phyloP scores from a whole-genome alignment of 495 filamentous ascomycete genomes.

The Hypomontagnella submonticulosa region DNA sequence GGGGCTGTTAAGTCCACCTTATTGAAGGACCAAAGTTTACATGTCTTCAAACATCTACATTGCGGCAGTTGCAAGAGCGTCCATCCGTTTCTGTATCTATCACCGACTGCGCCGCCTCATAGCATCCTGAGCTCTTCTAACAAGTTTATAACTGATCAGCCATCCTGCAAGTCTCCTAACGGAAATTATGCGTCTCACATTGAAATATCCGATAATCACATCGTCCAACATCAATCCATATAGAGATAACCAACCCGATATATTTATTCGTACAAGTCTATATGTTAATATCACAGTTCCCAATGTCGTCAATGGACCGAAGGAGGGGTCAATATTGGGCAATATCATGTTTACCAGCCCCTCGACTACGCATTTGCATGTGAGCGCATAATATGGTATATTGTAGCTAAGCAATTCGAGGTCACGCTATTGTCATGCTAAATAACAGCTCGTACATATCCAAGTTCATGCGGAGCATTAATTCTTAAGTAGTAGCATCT shows the following conservation, averaged over 20 bases:
- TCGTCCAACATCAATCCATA: constrained; percentile 6
- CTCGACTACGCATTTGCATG: too few species aligned
- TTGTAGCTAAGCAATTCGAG: too few species aligned
- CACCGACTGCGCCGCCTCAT: constrained; percentile 27
- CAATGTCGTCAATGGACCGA: neutral
- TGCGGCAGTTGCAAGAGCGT: constrained; percentile 12
- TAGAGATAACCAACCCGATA: neutral
- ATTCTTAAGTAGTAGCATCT: too few species aligned
- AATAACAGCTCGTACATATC: too few species aligned
- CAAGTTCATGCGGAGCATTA: too few species aligned
- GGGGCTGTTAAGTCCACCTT: constrained; percentile 2
- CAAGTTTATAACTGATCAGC: constrained; percentile 3
- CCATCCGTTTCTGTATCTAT: constrained; percentile 17
- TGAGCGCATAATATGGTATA: too few species aligned
- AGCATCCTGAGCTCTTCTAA: constrained; percentile 16
- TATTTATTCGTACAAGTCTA: neutral
- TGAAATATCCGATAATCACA: neutral
- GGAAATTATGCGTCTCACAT: constrained; percentile 16
- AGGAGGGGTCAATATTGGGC: neutral
- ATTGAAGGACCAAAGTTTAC: constrained; percentile 17
- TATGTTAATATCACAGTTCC: neutral
- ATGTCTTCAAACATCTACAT: constrained; percentile 14
- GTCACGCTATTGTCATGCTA: too few species aligned
- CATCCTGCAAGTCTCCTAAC: constrained; percentile 4
- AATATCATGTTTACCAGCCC: too few species aligned